Evolutionary conservation across 306 rosid genomes (phyloP).

Genomic region (Quercus variabilis): DNA sequence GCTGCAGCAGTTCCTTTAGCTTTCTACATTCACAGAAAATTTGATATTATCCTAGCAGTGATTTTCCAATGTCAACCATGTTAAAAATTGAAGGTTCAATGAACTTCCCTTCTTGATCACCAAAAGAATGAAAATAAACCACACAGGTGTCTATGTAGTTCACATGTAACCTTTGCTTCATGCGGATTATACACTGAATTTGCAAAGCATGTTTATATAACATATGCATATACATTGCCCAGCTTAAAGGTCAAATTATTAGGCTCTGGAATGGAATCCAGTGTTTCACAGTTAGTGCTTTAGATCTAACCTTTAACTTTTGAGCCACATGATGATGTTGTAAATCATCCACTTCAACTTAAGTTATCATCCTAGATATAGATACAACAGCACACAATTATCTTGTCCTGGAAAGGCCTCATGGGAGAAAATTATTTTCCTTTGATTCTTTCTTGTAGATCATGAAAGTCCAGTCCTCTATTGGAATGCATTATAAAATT

Average conservation of each 20-base stretch:
- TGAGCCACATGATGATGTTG: not conserved
- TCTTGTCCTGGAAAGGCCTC: not conserved
- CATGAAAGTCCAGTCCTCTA: not conserved
- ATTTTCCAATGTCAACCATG: not conserved
- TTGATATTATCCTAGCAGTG: not conserved
- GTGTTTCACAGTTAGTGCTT: not conserved
- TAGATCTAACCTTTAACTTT: not conserved
- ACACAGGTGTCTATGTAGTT: not conserved
- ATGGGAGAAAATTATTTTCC: not conserved
- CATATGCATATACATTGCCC: too few relatives aligned
- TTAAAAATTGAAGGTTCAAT: not conserved
- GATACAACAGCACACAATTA: not conserved
- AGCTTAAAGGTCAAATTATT: not conserved
- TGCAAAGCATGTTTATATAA: too few relatives aligned
- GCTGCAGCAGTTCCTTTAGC: constrained; percentile 85
- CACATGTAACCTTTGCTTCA: too few relatives aligned
- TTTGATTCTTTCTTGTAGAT: not conserved
- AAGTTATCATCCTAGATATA: not conserved
- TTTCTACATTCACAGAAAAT: constrained; percentile 47
- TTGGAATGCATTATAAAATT: not conserved
- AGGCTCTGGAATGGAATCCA: not conserved
- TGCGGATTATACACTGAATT: too few relatives aligned
- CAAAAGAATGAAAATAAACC: not conserved
- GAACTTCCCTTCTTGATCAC: not conserved
- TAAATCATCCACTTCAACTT: not conserved